These are phyloP conservation scores for Tuber borchii DNA, from an alignment of 495 filamentous ascomycete species.

Conservation along the genomic window DNA sequence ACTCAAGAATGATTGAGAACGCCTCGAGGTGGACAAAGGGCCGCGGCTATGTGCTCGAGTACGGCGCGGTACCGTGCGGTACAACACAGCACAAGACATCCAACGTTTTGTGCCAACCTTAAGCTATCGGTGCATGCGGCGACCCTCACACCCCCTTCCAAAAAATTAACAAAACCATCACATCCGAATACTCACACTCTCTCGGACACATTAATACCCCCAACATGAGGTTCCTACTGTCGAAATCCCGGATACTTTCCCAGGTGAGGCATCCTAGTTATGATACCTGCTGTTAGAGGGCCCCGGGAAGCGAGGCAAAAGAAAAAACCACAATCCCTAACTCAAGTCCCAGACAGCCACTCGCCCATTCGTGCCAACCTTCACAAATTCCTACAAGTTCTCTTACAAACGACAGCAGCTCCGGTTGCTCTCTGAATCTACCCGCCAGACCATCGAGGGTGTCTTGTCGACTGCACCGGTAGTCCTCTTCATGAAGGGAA, in stretches of 20 bases:
- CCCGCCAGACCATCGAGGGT: constrained; percentile 73
- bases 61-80: too few relatives aligned
- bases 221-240: constrained; percentile 18
- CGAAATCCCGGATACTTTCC: constrained; percentile 20
- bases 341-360: constrained; percentile 8
- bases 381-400: constrained; percentile 17
- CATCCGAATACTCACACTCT: background rate
- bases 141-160: background rate
- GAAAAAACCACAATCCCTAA: constrained; percentile 7
- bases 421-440: constrained; percentile 71
- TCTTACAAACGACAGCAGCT: constrained; percentile 39
- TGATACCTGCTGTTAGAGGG: constrained; percentile 5
- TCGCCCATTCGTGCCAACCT: constrained; percentile 21
- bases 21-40: background rate
- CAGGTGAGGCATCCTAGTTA: constrained; percentile 13
- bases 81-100: background rate
- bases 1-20: background rate
- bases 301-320: constrained; percentile 1
- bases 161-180: constrained; percentile 8
- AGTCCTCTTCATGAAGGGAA: constrained; percentile 98
- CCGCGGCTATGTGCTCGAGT: background rate
- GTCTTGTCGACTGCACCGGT: constrained; percentile 78
- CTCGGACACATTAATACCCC: background rate
- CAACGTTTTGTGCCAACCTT: background rate
- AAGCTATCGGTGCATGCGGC: background rate